Evolutionary conservation across 768 basidiomycete genomes (phyloP).

Genomic region (Trametes coccinea): DNA sequence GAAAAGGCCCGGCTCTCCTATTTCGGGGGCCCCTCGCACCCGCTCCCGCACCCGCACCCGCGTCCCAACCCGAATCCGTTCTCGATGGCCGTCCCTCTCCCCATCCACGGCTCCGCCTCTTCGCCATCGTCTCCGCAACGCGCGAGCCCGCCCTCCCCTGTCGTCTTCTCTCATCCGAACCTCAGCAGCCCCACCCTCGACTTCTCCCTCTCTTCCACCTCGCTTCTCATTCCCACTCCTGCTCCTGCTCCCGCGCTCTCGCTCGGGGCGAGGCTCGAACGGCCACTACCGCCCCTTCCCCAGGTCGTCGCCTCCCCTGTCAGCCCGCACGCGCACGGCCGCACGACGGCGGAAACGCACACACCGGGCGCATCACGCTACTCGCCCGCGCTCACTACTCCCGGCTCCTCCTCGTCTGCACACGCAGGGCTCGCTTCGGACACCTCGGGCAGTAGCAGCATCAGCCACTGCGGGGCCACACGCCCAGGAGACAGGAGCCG

Average conservation of each 20-base stretch:
- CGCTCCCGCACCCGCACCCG: conserved; percentile 1
- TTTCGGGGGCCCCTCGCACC: background rate
- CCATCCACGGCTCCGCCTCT: too few relatives aligned
- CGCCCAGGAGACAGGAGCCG: too few relatives aligned
- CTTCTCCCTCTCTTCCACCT: background rate
- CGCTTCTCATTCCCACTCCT: conserved; percentile 3
- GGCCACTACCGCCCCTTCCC: conserved; percentile 18
- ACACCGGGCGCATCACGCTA: background rate
- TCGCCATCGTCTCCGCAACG: too few relatives aligned
- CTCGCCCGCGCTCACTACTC: background rate
- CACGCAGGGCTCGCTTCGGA: too few relatives aligned
- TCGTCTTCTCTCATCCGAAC: conserved; percentile 19
- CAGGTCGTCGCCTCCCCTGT: conserved; percentile 4
- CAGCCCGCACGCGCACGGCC: background rate
- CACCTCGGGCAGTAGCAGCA: too few relatives aligned
- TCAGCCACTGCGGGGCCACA: too few relatives aligned
- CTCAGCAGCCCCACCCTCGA: conserved; percentile 14
- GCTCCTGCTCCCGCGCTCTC: background rate
- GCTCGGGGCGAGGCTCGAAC: conserved; percentile 7
- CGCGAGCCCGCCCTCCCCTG: background rate
- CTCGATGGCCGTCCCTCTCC: background rate
- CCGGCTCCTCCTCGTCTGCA: too few relatives aligned
- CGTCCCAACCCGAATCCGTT: conserved; percentile 7
- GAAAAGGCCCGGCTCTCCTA: conserved; percentile 12
- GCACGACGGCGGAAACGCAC: background rate